Evolutionary conservation across 768 basidiomycete genomes (phyloP).

Genomic region (Mycena sanguinolenta): DNA sequence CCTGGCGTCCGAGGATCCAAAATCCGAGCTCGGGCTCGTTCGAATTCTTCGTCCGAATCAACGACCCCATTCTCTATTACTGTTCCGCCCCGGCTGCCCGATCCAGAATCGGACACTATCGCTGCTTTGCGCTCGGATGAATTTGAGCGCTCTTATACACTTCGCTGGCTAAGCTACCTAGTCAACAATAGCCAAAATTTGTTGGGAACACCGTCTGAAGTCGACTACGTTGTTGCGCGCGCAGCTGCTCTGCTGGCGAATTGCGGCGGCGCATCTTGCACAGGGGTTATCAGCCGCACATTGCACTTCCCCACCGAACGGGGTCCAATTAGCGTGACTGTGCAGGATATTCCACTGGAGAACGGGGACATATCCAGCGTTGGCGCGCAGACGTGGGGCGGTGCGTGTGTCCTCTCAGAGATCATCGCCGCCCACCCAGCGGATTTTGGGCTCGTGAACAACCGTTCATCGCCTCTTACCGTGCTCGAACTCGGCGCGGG

Average conservation of each 20-base stretch:
- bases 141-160: slow-evolving; percentile 78
- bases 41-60: not conserved
- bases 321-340: slow-evolving; percentile 50
- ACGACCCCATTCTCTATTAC: not conserved
- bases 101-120: slow-evolving; percentile 14
- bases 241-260: slow-evolving; percentile 75
- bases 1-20: slow-evolving; percentile 75
- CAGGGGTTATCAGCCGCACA: slow-evolving; percentile 67
- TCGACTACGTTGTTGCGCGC: slow-evolving; percentile 59
- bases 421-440: slow-evolving; percentile 72
- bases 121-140: slow-evolving; percentile 62
- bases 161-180: slow-evolving; percentile 82
- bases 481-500: slow-evolving; percentile 88
- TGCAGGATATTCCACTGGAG: slow-evolving; percentile 79
- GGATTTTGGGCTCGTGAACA: slow-evolving; percentile 57
- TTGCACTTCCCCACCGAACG: slow-evolving; percentile 58
- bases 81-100: not conserved
- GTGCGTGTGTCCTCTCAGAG: slow-evolving; percentile 84
- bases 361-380: slow-evolving; percentile 80
- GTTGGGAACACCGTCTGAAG: slow-evolving; percentile 31
- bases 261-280: slow-evolving; percentile 74
- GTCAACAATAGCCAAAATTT: slow-evolving; percentile 53
- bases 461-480: slow-evolving; percentile 44
- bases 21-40: slow-evolving; percentile 45
- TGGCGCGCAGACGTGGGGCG: slow-evolving; percentile 92